Conservation (phyloP, 306 rosid species). For the Luffa acutangula region DNA sequence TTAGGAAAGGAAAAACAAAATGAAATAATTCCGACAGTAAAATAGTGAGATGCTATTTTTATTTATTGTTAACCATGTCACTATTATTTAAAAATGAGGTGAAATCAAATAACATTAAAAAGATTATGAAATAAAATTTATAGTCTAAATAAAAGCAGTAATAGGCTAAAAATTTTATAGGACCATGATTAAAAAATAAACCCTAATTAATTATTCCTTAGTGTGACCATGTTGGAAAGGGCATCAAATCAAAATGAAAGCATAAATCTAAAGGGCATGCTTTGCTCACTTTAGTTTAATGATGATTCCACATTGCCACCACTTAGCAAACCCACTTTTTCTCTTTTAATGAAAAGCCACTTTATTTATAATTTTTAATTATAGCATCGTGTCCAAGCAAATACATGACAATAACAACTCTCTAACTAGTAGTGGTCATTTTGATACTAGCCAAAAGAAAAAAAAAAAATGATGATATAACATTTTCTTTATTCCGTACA, state of each 20-base stretch:
- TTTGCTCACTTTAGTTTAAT: background rate
- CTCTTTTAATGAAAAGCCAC: background rate
- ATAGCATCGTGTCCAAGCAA: background rate
- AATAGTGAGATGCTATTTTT: too few relatives aligned
- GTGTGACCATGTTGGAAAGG: background rate
- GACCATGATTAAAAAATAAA: background rate
- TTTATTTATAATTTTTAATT: background rate
- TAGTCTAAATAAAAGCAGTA: too few relatives aligned
- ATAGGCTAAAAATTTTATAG: too few relatives aligned
- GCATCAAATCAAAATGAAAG: background rate
- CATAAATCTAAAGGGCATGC: background rate
- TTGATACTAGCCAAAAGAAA: background rate
- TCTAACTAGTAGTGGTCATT: background rate
- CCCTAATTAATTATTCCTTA: background rate
- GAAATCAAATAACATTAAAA: too few relatives aligned
- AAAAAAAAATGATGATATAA: background rate
- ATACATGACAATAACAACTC: background rate
- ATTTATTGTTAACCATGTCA: too few relatives aligned
- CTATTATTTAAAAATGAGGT: too few relatives aligned
- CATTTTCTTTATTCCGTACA: background rate
- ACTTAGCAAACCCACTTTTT: constrained; percentile 1
- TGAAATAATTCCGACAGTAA: too few relatives aligned
- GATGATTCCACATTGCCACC: background rate
- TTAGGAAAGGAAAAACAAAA: too few relatives aligned
- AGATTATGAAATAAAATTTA: too few relatives aligned